phyloP scores from a whole-genome alignment of 2,329 filamentous ascomycete genomes.

The Tolypocladium cylindrosporum region DNA sequence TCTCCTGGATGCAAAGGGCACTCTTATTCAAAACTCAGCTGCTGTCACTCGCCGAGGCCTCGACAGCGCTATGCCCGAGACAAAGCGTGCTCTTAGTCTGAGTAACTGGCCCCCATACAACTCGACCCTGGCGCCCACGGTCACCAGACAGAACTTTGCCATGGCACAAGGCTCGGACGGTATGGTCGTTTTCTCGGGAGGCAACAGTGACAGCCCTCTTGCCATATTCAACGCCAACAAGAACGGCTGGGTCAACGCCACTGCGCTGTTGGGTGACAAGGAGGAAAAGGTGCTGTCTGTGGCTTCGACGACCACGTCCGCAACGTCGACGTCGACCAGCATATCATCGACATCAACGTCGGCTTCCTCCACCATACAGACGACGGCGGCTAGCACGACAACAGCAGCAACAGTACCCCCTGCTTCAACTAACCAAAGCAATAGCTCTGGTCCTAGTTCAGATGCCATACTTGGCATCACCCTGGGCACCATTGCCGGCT shows the following conservation, averaged over 20 bases:
- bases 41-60: constrained; percentile 23
- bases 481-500: constrained; percentile 69
- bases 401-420: not conserved
- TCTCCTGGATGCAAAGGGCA: constrained; percentile 52
- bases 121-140: constrained; percentile 54
- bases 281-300: constrained; percentile 27
- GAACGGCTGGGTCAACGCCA: constrained; percentile 72
- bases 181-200: constrained; percentile 69
- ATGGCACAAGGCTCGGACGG: constrained; percentile 58
- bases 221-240: constrained; percentile 66
- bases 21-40: constrained; percentile 34
- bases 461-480: constrained; percentile 67
- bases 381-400: constrained; percentile 8
- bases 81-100: constrained; percentile 39
- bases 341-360: constrained; percentile 11
- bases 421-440: constrained; percentile 3
- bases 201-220: constrained; percentile 55
- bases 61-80: constrained; percentile 13
- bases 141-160: constrained; percentile 57
- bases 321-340: constrained; percentile 8
- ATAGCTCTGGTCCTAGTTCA: constrained; percentile 23
- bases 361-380: constrained; percentile 8
- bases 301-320: constrained; percentile 16
- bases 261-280: constrained; percentile 46
- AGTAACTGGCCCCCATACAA: constrained; percentile 73